Evolutionary conservation across 768 basidiomycete species (phyloP).

Genomic region (Auriscalpium microsporum): DNA sequence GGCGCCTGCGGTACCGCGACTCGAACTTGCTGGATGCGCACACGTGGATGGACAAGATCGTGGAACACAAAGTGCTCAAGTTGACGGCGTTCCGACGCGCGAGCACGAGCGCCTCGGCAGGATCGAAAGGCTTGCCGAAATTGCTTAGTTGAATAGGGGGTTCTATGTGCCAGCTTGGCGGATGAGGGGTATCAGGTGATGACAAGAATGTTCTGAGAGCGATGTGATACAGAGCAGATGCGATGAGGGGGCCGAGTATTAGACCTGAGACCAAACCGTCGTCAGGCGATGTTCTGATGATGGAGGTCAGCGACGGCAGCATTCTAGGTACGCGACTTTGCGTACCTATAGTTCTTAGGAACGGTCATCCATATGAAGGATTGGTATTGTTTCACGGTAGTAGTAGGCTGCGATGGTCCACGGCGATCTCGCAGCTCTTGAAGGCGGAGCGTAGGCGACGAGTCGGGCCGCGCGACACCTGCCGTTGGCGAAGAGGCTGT

Average conservation of each 20-base stretch:
- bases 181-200: constrained; percentile 30
- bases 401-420: constrained; percentile 24
- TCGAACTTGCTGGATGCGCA: constrained; percentile 73
- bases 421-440: constrained; percentile 40
- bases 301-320: too few relatives aligned
- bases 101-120: constrained; percentile 46
- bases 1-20: constrained; percentile 33
- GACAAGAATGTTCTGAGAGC: constrained; percentile 25
- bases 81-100: constrained; percentile 74
- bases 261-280: constrained; percentile 83
- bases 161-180: constrained; percentile 73
- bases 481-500: background rate
- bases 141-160: constrained; percentile 48
- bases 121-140: constrained; percentile 31
- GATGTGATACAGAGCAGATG: constrained; percentile 58
- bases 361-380: constrained; percentile 88
- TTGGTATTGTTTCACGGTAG: constrained; percentile 40
- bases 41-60: constrained; percentile 72
- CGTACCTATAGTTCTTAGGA: constrained; percentile 76
- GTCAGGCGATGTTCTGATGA: constrained; percentile 62
- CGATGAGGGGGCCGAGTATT: constrained; percentile 75
- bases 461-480: background rate
- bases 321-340: too few relatives aligned
- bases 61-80: constrained; percentile 71
- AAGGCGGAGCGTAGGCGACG: constrained; percentile 19